Conservation (phyloP, 1,139 yeast genomes). For the Candida albicans region DNA sequence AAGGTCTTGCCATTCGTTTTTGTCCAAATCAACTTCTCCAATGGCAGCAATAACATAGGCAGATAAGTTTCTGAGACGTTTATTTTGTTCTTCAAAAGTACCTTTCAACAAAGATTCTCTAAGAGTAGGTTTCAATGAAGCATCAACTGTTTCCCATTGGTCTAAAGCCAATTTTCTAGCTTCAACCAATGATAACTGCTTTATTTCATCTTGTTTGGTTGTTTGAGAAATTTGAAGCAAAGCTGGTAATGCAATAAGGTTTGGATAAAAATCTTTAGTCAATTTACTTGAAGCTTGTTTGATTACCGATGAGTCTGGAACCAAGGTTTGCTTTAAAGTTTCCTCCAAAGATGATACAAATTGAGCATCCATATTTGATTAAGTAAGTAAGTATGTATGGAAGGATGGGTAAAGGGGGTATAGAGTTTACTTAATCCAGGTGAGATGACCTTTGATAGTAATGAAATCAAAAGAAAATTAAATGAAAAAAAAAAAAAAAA, state of each 20-base stretch:
- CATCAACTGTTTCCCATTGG: conserved; percentile 68
- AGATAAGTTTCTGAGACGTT: conserved; percentile 81
- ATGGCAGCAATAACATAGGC: conserved; percentile 89
- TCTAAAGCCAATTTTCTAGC: conserved; percentile 77
- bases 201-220: conserved; percentile 59
- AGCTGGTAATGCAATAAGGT: conserved; percentile 75
- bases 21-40: conserved; percentile 69
- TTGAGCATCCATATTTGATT: conserved; percentile 58
- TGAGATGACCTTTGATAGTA: no score
- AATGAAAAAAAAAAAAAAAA: no score
- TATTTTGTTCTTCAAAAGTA: conserved; percentile 57
- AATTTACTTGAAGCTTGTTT: conserved; percentile 80
- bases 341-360: conserved; percentile 71
- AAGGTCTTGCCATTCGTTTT: conserved; percentile 73
- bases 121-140: conserved; percentile 55
- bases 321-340: conserved; percentile 72
- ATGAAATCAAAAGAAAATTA: no score
- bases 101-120: conserved; percentile 66
- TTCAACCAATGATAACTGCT: conserved; percentile 93
- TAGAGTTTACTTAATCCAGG: no score
- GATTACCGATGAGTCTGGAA: conserved; percentile 74
- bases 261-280: conserved; percentile 71
- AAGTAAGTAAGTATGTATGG: neutral
- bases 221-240: conserved; percentile 77
- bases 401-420: neutral